These are phyloP conservation scores for Bolboschoenoplectus hybrid DNA, from an alignment of 202 grass and related monocot genomes.

Conservation along the genomic window DNA sequence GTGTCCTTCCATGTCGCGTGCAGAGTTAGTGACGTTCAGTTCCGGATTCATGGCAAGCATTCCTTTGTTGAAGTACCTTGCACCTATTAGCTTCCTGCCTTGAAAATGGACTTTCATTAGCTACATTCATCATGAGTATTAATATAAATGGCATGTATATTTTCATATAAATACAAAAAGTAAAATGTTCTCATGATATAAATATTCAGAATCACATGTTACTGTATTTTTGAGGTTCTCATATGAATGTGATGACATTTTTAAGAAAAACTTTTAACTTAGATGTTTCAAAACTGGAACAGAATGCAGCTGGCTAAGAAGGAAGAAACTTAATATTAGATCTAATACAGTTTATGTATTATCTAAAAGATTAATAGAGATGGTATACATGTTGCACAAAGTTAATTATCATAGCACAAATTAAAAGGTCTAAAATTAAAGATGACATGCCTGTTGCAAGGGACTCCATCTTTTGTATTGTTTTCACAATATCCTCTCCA, in stretches of 20 bases:
- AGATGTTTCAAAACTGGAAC: not conserved
- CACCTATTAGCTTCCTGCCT: conserved; percentile 68
- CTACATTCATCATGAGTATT: not conserved
- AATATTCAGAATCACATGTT: not conserved
- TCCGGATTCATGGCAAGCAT: conserved; percentile 26
- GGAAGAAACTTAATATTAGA: not conserved
- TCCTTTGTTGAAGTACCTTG: conserved; percentile 68
- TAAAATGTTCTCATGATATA: not conserved
- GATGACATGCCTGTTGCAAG: conserved; percentile 60
- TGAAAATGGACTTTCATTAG: not conserved
- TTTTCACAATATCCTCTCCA: conserved; percentile 72
- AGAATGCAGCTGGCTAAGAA: not conserved
- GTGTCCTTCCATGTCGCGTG: conserved; percentile 72
- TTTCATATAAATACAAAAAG: not conserved
- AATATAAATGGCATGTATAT: not conserved
- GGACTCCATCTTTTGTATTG: conserved; percentile 49
- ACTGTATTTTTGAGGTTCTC: not conserved
- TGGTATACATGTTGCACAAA: not conserved
- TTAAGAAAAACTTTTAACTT: not conserved
- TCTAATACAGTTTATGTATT: not conserved
- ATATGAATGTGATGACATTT: not conserved
- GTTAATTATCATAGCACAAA: not conserved
- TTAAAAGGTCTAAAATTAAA: no score
- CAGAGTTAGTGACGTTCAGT: conserved; percentile 39
- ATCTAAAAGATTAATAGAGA: not conserved